A percentile compares a stretch with the other conserved stretches of the same genome.
These are phyloP conservation scores for Guyanaporus albipodus DNA, from an alignment of 768 basidiomycete species.

Conservation along the genomic window DNA sequence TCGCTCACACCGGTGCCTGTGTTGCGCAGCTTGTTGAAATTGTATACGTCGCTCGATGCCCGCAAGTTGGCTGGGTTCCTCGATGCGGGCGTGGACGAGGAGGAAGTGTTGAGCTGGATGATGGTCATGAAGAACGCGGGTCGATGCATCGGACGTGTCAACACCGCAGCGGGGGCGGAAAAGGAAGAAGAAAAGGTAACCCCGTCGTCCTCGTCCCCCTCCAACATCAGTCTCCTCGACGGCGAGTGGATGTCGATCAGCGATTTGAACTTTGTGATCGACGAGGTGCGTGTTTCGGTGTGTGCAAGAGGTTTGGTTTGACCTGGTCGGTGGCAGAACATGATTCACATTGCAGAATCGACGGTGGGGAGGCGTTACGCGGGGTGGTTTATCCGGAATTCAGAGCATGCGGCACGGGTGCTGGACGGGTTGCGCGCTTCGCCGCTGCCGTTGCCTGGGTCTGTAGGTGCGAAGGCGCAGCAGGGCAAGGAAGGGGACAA, in stretches of 20 bases:
- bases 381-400: slow-evolving; percentile 96
- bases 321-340: slow-evolving; percentile 54
- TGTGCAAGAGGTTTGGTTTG: background rate
- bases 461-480: slow-evolving; percentile 1
- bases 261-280: slow-evolving; percentile 94
- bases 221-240: slow-evolving; percentile 56
- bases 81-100: slow-evolving; percentile 72
- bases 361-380: slow-evolving; percentile 92
- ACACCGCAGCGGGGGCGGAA: slow-evolving; percentile 40
- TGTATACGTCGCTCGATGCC: slow-evolving; percentile 92
- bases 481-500: slow-evolving; percentile 23
- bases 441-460: slow-evolving; percentile 42
- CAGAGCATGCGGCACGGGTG: slow-evolving; percentile 86
- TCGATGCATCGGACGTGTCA: slow-evolving; percentile 55
- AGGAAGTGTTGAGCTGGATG: slow-evolving; percentile 92
- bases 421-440: slow-evolving; percentile 67
- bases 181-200: slow-evolving; percentile 31
- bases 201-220: slow-evolving; percentile 13
- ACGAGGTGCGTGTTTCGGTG: slow-evolving; percentile 60
- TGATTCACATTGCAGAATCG: slow-evolving; percentile 95
- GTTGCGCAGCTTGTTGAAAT: slow-evolving; percentile 85
- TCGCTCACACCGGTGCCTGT: slow-evolving; percentile 78
- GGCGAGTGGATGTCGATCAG: slow-evolving; percentile 87
- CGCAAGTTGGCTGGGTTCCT: slow-evolving; percentile 90
- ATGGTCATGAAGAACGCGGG: slow-evolving; percentile 94